phyloP scores from a whole-genome alignment of 73 alveolate genomes.

The Paramecium primaurelia region DNA sequence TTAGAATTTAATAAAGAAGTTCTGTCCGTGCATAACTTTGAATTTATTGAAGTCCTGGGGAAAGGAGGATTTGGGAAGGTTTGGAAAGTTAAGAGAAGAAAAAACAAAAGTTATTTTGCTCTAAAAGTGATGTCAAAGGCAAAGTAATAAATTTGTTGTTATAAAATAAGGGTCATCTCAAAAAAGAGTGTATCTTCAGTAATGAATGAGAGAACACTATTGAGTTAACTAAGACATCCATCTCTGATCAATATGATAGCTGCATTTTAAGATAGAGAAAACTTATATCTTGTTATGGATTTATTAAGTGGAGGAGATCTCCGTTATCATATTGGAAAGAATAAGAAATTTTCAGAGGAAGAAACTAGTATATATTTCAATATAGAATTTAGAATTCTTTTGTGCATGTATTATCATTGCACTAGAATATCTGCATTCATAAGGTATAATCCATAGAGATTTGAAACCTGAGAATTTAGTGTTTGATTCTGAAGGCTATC shows the following conservation, averaged over 20 bases:
- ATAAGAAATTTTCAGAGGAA: slow-evolving; percentile 87
- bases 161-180: not conserved
- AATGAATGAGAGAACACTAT: slow-evolving; percentile 39
- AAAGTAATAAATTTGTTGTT: not conserved
- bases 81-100: slow-evolving; percentile 85
- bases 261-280: slow-evolving; percentile 92
- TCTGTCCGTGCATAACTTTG: slow-evolving; percentile 20
- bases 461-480: slow-evolving; percentile 97
- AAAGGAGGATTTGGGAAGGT: slow-evolving; percentile 68
- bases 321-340: slow-evolving; percentile 84
- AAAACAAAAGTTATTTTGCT: slow-evolving; percentile 69
- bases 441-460: slow-evolving; percentile 93
- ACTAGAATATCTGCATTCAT: slow-evolving; percentile 89
- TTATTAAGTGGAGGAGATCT: slow-evolving; percentile 94
- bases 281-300: slow-evolving; percentile 90
- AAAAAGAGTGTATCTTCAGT: slow-evolving; percentile 31
- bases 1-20: not conserved
- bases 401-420: slow-evolving; percentile 89
- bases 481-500: slow-evolving; percentile 86
- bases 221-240: slow-evolving; percentile 25
- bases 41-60: slow-evolving; percentile 53
- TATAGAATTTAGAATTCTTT: slow-evolving; percentile 71
- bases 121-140: slow-evolving; percentile 81
- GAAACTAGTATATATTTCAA: slow-evolving; percentile 64
- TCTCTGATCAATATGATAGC: slow-evolving; percentile 78